Percentiles rank a stretch among this genome's conserved stretches.
Conservation (phyloP, 1,139 yeast species). For the Candida glucosophila region DNA sequence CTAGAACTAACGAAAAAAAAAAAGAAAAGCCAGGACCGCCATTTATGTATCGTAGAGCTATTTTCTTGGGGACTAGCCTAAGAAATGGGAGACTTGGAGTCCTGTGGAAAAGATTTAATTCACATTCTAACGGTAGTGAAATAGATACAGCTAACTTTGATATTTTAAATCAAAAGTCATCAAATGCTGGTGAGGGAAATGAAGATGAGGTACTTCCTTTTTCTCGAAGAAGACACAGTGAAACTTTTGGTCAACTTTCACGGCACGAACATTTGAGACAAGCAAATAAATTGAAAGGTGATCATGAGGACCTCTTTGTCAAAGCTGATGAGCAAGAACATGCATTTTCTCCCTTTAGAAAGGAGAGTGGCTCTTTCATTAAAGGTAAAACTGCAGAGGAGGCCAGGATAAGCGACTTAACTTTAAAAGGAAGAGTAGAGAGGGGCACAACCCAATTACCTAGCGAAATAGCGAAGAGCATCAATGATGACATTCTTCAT, state of each 20-base stretch:
- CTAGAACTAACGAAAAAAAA: no score
- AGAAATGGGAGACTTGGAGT: neutral
- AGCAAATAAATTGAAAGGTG: constrained; percentile 10
- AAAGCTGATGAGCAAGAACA: constrained; percentile 5
- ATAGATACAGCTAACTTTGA: no score
- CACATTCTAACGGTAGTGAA: constrained; percentile 1
- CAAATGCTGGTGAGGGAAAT: no score
- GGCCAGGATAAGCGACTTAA: constrained; percentile 44
- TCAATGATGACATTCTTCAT: constrained; percentile 51
- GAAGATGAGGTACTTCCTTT: constrained; percentile 15
- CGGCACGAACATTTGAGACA: constrained; percentile 24
- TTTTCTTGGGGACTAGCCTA: constrained; percentile 2
- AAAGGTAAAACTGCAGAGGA: constrained; percentile 40
- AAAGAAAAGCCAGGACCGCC: no score
- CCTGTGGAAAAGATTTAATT: constrained; percentile 1
- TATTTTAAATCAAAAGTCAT: no score
- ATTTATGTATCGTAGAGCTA: no score
- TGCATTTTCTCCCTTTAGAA: constrained; percentile 24
- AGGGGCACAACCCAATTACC: constrained; percentile 42
- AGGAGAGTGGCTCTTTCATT: constrained; percentile 31
- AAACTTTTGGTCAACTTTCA: constrained; percentile 40
- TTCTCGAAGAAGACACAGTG: constrained; percentile 21
- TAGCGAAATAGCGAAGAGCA: constrained; percentile 40
- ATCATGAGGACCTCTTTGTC: constrained; percentile 13
- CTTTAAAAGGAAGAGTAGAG: constrained; percentile 41